Percentiles rank a stretch among this genome's conserved stretches.
Evolutionary conservation across 371 early-diverging fungal genomes (phyloP).

Genomic region (Rhizomucor miehei): DNA sequence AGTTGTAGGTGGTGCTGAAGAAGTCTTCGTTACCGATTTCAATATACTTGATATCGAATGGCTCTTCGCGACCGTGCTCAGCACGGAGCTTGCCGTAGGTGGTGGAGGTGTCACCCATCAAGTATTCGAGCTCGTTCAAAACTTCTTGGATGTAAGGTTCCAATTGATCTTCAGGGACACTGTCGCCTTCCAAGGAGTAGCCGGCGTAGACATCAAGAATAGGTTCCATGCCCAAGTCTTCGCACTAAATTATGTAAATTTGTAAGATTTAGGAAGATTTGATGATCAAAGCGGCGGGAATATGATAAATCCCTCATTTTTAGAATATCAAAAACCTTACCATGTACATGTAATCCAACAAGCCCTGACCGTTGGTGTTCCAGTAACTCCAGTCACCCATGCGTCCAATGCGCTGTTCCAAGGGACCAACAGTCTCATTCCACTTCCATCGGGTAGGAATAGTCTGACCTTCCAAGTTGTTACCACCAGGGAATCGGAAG

Average conservation of each 20-base stretch:
- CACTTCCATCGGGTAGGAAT: constrained; percentile 22
- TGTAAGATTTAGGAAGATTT: constrained; percentile 1
- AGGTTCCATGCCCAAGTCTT: constrained; percentile 10
- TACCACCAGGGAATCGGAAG: constrained; percentile 30
- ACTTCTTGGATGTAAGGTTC: constrained; percentile 25
- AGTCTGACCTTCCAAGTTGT: constrained; percentile 20
- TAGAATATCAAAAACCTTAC: no score
- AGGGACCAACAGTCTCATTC: constrained; percentile 23
- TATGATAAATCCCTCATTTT: no score
- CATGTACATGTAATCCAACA: constrained; percentile 24
- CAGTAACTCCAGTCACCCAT: constrained; percentile 24
- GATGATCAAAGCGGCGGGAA: background rate
- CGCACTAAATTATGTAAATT: background rate
- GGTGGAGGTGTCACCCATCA: constrained; percentile 19
- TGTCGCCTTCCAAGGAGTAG: constrained; percentile 13
- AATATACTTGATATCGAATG: constrained; percentile 18
- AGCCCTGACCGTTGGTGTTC: constrained; percentile 26
- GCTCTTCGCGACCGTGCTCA: constrained; percentile 16
- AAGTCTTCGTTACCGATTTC: constrained; percentile 26
- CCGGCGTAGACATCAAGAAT: constrained; percentile 16
- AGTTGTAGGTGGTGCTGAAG: constrained; percentile 20
- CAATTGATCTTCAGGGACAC: constrained; percentile 19
- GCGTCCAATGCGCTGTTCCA: constrained; percentile 22
- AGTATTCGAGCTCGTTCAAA: constrained; percentile 24
- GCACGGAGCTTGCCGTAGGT: constrained; percentile 21